A percentile compares a stretch with the other conserved stretches of the same genome.
phyloP scores from a whole-genome alignment of 106 monocot species.

The Apostasia ramifera region DNA sequence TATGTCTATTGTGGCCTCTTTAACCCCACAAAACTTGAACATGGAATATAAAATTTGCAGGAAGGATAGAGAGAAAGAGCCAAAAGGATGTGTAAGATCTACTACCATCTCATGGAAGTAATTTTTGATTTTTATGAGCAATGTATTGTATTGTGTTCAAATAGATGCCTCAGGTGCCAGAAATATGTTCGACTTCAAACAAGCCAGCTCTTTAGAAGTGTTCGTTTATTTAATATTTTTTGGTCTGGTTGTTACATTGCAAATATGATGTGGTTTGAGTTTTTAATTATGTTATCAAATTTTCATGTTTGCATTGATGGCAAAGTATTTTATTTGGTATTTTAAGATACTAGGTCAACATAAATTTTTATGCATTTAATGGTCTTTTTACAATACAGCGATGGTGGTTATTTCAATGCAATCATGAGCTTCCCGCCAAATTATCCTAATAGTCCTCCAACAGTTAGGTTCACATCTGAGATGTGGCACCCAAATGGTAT shows the following conservation, averaged over 20 bases:
- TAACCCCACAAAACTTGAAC: too few relatives aligned
- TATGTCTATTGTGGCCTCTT: too few relatives aligned
- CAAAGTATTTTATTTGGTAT: neutral
- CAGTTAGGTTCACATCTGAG: constrained; percentile 57
- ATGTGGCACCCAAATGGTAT: constrained; percentile 85
- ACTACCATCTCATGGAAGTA: too few relatives aligned
- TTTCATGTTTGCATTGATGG: neutral
- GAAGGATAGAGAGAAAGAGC: too few relatives aligned
- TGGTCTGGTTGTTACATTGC: neutral
- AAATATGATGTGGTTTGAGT: neutral
- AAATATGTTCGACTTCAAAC: too few relatives aligned
- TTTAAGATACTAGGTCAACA: neutral
- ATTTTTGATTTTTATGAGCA: too few relatives aligned
- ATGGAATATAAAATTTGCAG: too few relatives aligned
- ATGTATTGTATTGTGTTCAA: too few relatives aligned
- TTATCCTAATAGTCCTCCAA: constrained; percentile 62
- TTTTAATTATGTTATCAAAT: neutral
- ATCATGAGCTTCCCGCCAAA: constrained; percentile 63
- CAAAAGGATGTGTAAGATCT: too few relatives aligned
- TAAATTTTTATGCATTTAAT: neutral
- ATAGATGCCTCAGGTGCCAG: too few relatives aligned
- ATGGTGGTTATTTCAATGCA: constrained; percentile 73
- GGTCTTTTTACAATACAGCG: constrained; percentile 23
- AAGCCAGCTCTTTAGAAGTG: neutral
- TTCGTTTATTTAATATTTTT: neutral